phyloP scores from a whole-genome alignment of 1,139 yeast genomes.

The Yarrowia galli region DNA sequence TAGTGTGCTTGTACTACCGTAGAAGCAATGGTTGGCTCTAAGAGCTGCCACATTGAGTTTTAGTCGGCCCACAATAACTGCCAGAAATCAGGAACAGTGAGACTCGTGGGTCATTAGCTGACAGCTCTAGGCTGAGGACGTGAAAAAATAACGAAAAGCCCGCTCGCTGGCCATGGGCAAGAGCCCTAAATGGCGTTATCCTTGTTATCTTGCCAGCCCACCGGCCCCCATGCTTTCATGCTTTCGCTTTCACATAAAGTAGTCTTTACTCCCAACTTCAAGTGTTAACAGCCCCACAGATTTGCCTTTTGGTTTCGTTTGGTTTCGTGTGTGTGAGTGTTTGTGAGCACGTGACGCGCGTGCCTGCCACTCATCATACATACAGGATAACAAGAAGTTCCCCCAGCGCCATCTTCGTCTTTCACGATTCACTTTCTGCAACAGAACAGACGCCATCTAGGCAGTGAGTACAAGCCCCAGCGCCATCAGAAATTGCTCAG shows the following conservation, averaged over 20 bases:
- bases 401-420: not conserved
- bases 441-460: constrained; percentile 10
- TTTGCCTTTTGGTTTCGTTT: not conserved
- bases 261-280: not conserved
- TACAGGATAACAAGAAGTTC: not conserved
- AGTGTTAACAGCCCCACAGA: constrained; percentile 7
- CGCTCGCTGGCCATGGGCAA: no score
- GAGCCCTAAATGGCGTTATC: no score
- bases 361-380: not conserved
- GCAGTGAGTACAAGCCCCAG: constrained; percentile 18
- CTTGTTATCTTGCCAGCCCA: no score
- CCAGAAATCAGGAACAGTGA: not conserved
- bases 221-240: no score
- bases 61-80: not conserved
- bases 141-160: not conserved
- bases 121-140: not conserved
- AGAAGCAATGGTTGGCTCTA: no score
- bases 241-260: not conserved
- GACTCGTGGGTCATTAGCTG: not conserved
- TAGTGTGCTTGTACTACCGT: no score
- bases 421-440: constrained; percentile 18
- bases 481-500: no score
- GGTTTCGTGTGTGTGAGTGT: not conserved
- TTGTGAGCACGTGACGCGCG: constrained; percentile 34
- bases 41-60: not conserved